phyloP scores from a whole-genome alignment of 768 basidiomycete species.

The Termitomyces sp. region DNA sequence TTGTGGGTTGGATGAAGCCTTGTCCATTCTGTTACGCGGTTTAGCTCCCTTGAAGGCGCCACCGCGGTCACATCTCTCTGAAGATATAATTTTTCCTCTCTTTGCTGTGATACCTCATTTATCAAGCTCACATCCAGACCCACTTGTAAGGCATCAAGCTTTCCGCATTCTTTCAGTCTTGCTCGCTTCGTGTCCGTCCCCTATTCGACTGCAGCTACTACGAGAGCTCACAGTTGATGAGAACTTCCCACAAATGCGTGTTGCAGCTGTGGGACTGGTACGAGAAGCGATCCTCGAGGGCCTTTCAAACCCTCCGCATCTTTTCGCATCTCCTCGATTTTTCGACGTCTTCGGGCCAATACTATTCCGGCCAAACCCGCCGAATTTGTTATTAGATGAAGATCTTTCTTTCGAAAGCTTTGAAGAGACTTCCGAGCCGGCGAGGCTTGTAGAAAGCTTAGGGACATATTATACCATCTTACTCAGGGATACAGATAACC shows the following conservation, averaged over 20 bases:
- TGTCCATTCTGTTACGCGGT: conserved; percentile 46
- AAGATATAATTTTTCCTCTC: conserved; percentile 43
- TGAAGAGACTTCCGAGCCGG: conserved; percentile 49
- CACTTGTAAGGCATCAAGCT: conserved; percentile 49
- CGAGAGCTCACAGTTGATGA: conserved; percentile 43
- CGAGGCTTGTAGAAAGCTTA: conserved; percentile 58
- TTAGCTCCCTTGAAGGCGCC: conserved; percentile 19
- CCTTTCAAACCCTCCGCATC: conserved; percentile 25
- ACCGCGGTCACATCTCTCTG: conserved; percentile 22
- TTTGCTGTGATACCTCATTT: conserved; percentile 45
- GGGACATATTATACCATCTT: conserved; percentile 65
- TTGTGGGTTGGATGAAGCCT: conserved; percentile 48
- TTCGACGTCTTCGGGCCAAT: conserved; percentile 53
- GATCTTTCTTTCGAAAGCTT: conserved; percentile 37
- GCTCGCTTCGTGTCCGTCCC: conserved; percentile 40
- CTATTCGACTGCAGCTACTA: conserved; percentile 48
- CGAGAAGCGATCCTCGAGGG: conserved; percentile 62
- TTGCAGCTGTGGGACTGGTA: conserved; percentile 61
- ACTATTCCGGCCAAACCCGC: conserved; percentile 51
- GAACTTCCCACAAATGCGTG: conserved; percentile 60
- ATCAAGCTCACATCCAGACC: conserved; percentile 57
- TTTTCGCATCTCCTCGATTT: conserved; percentile 52
- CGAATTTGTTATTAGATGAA: conserved; percentile 37
- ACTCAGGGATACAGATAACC: conserved; percentile 49
- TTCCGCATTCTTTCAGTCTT: conserved; percentile 56